Evolutionary conservation across 1,284 basidiomycete genomes (phyloP), one percentile per base, ranked within the genome.

Genomic region (Blastosporella zonata): DNA sequence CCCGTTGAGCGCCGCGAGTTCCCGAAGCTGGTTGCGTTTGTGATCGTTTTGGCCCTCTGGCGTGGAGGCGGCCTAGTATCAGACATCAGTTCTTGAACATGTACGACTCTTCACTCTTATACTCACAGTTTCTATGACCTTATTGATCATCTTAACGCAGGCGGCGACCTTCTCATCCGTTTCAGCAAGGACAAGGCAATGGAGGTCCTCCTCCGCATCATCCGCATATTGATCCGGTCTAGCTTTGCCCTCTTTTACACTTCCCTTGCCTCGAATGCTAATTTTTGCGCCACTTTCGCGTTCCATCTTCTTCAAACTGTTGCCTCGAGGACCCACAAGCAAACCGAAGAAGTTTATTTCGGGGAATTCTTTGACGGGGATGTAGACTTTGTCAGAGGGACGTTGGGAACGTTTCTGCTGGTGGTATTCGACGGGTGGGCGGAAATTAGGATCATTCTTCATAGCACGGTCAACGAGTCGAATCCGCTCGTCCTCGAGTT

Each of bases 341-440:
- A 99, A 77, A 61, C 97, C 97, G 62, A 99, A 99, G 71, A 99
- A 99, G 70, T 99, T 99, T 77, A 99, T 99, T 71, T 99, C 96
- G 3, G 97, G 97, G 63, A 99, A 99, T 71, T 99, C 97, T 67
- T 99, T 97, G 63, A 98, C 93, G 22, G 97, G 97, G 55, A 99
- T 95, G 67, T 98, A 99, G 50, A 99, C 96, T 71, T 99, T 99
- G 54, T 99, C 97, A 40, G 88, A 89, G 12, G 94, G 93, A 43
- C 93, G 83, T 52, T 91, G 88, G 31, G 89, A 91, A 41, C 91
- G 86, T 65, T 94, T 93, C 63, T 93, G 89, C 66, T 95, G 93
- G 53, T 97, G 91, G 64, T 95, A 97, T 67, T 97, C 94, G 51
- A 92, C 86, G 8, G 97, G 96, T 42, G 97, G 93, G 37, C 90